Conservation (phyloP, 495 filamentous ascomycete genomes). For the Ramalina intermedia region DNA sequence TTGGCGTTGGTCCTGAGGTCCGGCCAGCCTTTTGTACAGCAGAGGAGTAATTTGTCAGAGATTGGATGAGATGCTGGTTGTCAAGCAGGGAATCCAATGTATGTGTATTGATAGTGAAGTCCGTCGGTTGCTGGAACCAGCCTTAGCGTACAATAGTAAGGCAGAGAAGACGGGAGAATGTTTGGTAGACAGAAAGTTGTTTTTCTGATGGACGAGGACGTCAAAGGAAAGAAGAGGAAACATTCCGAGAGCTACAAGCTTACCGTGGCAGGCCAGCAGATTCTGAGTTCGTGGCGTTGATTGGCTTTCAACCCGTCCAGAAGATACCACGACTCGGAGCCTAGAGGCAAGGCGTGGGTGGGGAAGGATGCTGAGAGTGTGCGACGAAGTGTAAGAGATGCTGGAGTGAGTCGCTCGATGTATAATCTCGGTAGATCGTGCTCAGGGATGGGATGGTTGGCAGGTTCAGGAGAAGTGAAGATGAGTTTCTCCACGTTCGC, state of each 20-base stretch:
- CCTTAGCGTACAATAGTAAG: not conserved
- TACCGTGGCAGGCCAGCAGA: slow-evolving; percentile 92
- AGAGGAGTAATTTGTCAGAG: slow-evolving; percentile 48
- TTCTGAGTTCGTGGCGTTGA: slow-evolving; percentile 77
- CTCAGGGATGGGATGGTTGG: slow-evolving; percentile 24
- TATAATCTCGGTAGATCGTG: slow-evolving; percentile 27
- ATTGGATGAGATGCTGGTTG: slow-evolving; percentile 44
- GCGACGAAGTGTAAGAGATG: slow-evolving; percentile 39
- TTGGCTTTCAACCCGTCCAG: slow-evolving; percentile 58
- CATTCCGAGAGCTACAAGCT: slow-evolving; percentile 22
- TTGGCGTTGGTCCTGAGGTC: slow-evolving; percentile 19
- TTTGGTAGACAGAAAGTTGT: not conserved
- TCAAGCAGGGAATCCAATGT: slow-evolving; percentile 18
- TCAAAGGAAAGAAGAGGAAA: no score
- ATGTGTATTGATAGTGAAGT: slow-evolving; percentile 55
- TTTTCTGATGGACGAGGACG: no score
- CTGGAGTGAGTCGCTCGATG: slow-evolving; percentile 40
- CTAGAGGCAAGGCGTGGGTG: slow-evolving; percentile 32
- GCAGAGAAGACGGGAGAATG: not conserved
- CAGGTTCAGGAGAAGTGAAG: slow-evolving; percentile 54
- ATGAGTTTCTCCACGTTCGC: slow-evolving; percentile 88
- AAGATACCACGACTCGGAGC: slow-evolving; percentile 64
- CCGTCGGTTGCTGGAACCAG: slow-evolving; percentile 63
- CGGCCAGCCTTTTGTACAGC: slow-evolving; percentile 4
- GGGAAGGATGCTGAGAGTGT: slow-evolving; percentile 54